Evolutionary conservation across 352 stramenopile species (phyloP).

Genomic region (Thalassiosira sp.): DNA sequence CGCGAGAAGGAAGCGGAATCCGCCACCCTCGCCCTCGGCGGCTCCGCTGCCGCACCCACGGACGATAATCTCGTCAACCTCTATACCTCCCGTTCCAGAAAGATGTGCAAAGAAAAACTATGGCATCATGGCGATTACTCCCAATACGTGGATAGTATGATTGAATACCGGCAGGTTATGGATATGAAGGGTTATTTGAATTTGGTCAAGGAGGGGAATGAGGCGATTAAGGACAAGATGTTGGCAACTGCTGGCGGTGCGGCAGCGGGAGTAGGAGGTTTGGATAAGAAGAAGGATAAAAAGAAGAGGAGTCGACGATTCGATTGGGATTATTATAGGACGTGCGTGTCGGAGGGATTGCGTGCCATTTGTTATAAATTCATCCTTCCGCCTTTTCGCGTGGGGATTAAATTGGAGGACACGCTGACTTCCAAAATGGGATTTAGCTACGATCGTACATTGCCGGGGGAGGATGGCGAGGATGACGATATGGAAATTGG

Average conservation of each 20-base stretch:
- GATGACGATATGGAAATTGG: conserved; percentile 43
- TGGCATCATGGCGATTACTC: conserved; percentile 75
- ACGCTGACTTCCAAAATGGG: conserved; percentile 46
- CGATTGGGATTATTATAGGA: conserved; percentile 81
- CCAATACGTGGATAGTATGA: conserved; percentile 62
- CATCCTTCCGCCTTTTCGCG: conserved; percentile 69
- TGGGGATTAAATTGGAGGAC: conserved; percentile 81
- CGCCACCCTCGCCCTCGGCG: no score
- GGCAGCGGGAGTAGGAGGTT: background rate
- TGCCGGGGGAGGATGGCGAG: conserved; percentile 66
- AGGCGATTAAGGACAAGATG: conserved; percentile 73
- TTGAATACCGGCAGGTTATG: conserved; percentile 73
- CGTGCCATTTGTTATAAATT: conserved; percentile 78
- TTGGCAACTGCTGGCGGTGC: conserved; percentile 38
- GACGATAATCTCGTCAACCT: conserved; percentile 15
- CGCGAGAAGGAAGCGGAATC: conserved; percentile 43
- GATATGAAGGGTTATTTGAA: conserved; percentile 80
- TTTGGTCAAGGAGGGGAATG: conserved; percentile 83
- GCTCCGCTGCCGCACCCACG: conserved; percentile 16
- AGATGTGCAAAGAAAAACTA: conserved; percentile 71
- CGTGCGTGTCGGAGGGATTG: conserved; percentile 76
- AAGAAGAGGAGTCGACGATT: conserved; percentile 75
- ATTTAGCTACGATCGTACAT: conserved; percentile 71
- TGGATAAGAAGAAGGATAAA: conserved; percentile 38
- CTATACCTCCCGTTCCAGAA: conserved; percentile 38